phyloP scores from a whole-genome alignment of 1,139 yeast genomes.

The Hyphopichia khmerensis region DNA sequence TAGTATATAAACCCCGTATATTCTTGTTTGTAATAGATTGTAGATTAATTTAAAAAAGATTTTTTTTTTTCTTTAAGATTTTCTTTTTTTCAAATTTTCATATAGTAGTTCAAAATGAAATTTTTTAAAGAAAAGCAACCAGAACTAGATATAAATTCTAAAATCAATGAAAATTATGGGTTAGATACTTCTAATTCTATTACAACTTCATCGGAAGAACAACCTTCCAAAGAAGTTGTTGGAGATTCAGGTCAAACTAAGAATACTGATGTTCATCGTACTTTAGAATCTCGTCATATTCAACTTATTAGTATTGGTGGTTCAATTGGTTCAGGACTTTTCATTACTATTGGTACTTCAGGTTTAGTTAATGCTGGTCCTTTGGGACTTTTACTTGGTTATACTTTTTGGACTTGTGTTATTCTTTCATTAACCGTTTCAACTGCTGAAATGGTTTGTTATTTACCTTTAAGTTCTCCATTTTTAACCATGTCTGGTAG shows the following conservation, averaged over 20 bases:
- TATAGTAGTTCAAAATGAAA: background rate
- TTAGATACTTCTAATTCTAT: background rate
- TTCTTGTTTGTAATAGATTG: too few relatives aligned
- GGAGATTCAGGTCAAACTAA: background rate
- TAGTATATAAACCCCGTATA: too few relatives aligned
- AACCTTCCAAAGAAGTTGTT: background rate
- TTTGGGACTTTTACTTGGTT: constrained; percentile 42
- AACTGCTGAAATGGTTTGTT: constrained; percentile 82
- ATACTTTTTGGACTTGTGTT: constrained; percentile 47
- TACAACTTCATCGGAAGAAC: background rate
- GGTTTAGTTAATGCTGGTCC: constrained; percentile 50
- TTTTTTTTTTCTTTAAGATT: too few relatives aligned
- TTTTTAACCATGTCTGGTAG: constrained; percentile 56
- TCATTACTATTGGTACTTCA: constrained; percentile 45
- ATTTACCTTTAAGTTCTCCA: constrained; percentile 69
- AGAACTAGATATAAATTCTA: background rate
- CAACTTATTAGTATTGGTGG: constrained; percentile 53
- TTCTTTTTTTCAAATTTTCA: too few relatives aligned
- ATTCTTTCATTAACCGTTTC: constrained; percentile 63
- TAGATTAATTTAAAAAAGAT: too few relatives aligned
- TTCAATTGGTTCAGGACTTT: constrained; percentile 48
- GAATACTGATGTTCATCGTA: constrained; percentile 17
- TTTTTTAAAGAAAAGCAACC: background rate
- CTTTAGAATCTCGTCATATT: constrained; percentile 44
- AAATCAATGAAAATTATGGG: background rate